phyloP scores from a whole-genome alignment of 306 rosid genomes.

The Fagus sylvatica region DNA sequence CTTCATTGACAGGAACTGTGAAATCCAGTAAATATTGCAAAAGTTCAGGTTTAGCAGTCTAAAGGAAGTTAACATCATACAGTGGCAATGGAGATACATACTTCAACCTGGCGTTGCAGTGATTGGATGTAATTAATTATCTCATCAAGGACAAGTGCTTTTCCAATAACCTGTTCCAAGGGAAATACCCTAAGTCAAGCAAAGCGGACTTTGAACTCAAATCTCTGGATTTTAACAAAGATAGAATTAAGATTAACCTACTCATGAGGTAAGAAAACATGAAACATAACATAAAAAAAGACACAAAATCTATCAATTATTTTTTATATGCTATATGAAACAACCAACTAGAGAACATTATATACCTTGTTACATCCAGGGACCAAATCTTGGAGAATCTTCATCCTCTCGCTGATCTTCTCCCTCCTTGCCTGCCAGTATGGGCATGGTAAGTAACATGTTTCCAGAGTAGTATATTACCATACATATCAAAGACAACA shows the following conservation, averaged over 20 bases:
- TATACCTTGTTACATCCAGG: conserved; percentile 94
- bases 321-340: not conserved
- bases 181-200: not conserved
- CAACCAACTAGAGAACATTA: conserved; percentile 7
- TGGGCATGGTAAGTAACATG: conserved; percentile 2
- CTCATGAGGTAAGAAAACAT: not conserved
- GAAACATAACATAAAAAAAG: not conserved
- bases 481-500: not conserved
- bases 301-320: not conserved
- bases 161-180: conserved; percentile 72
- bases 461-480: not conserved
- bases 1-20: conserved; percentile 89
- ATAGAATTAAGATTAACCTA: not conserved
- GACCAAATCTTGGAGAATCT: conserved; percentile 84
- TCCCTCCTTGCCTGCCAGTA: conserved; percentile 87
- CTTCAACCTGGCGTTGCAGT: conserved; percentile 90
- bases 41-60: conserved; percentile 22
- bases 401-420: conserved; percentile 94
- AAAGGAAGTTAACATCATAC: not conserved
- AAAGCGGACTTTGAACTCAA: not conserved
- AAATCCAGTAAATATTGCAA: conserved; percentile 18
- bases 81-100: conserved; percentile 22
- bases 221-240: not conserved
- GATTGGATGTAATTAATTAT: conserved; percentile 92
- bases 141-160: conserved; percentile 91